Evolutionary conservation across 108 stramenopile species (phyloP).

Genomic region (Skeletonema tropicum): DNA sequence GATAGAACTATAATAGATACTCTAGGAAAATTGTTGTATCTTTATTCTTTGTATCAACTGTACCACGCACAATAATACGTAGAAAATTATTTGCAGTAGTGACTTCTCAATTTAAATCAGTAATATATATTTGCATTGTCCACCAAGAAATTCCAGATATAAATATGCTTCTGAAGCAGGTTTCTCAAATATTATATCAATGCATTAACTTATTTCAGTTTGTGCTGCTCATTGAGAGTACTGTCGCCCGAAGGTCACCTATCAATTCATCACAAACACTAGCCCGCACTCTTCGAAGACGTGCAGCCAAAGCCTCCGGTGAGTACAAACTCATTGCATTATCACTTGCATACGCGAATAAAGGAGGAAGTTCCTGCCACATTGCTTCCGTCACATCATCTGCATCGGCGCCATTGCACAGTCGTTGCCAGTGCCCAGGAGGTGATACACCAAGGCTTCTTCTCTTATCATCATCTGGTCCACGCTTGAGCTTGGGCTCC

Average conservation of each 20-base stretch:
- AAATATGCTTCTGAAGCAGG: no score
- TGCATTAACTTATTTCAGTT: no score
- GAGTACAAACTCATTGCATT: slow-evolving; percentile 2
- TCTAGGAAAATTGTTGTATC: background rate
- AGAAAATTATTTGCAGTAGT: no score
- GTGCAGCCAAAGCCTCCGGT: background rate
- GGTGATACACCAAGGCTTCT: slow-evolving; percentile 6
- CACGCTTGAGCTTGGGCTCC: slow-evolving; percentile 5
- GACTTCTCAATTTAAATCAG: no score
- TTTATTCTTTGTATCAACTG: no score
- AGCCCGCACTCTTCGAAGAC: background rate
- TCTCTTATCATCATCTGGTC: slow-evolving; percentile 1
- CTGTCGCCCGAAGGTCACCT: slow-evolving; percentile 13
- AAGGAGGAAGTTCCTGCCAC: slow-evolving; percentile 14
- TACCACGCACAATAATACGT: no score
- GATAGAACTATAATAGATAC: background rate
- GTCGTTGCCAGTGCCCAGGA: slow-evolving; percentile 11
- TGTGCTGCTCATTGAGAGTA: background rate
- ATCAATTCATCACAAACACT: slow-evolving; percentile 8
- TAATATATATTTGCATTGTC: no score
- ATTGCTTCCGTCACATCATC: slow-evolving; percentile 10
- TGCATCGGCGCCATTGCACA: slow-evolving; percentile 8
- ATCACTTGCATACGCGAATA: background rate
- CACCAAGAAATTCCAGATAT: no score
- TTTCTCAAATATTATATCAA: no score